These are phyloP conservation scores for Mortierella alpina DNA, from an alignment of 192 early-diverging fungal genomes.

Conservation along the genomic window DNA sequence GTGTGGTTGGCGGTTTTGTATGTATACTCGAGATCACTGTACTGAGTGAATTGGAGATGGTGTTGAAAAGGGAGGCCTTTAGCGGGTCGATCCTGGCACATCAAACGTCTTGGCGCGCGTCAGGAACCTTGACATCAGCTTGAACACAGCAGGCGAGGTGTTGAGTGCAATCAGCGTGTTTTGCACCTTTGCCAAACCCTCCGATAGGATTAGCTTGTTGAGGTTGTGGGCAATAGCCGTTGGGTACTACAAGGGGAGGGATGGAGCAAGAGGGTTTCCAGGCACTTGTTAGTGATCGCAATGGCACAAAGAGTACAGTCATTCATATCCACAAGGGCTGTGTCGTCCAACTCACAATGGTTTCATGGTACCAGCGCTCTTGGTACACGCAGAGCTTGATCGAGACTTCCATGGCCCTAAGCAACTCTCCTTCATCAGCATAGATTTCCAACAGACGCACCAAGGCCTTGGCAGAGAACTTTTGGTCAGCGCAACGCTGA, in stretches of 20 bases:
- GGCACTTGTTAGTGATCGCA: background rate
- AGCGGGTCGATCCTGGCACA: constrained; percentile 76
- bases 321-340: background rate
- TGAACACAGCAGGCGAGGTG: constrained; percentile 79
- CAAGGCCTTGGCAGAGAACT: constrained; percentile 94
- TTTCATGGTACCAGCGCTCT: constrained; percentile 93
- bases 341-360: constrained; percentile 68
- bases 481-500: constrained; percentile 86
- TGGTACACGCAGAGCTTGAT: constrained; percentile 88
- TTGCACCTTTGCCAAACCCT: constrained; percentile 93
- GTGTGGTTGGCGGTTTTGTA: too few relatives aligned
- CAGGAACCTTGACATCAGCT: constrained; percentile 79
- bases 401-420: constrained; percentile 81
- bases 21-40: too few relatives aligned
- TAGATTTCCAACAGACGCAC: constrained; percentile 85
- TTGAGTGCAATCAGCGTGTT: constrained; percentile 92
- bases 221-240: constrained; percentile 85
- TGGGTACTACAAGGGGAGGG: constrained; percentile 73
- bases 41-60: too few relatives aligned
- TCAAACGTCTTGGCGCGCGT: constrained; percentile 77
- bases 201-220: constrained; percentile 85
- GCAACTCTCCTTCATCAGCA: constrained; percentile 82
- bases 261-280: background rate
- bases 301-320: background rate
- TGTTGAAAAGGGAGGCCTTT: constrained; percentile 11